Evolutionary conservation across 164 flowering plant genomes (phyloP), one percentile per base, ranked within the genome.

Genomic region (Aristolochia fimbriata): DNA sequence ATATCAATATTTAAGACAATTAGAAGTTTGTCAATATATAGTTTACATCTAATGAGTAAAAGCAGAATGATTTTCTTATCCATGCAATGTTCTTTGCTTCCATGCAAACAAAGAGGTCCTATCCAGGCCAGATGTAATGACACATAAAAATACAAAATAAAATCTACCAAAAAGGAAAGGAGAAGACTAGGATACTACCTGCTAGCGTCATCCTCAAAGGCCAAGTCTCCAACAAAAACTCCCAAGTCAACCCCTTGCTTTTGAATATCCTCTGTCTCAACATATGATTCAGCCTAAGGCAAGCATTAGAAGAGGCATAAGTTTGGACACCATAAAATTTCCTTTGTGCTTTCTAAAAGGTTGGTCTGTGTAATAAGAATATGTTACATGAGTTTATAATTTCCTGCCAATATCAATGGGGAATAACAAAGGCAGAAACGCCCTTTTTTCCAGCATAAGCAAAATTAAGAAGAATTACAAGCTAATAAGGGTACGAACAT

Each of bases 141-240:
- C 58, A 56, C 11, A 0, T 30, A 30, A 13, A 31, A 3, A 31
- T 15, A 11, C 16, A 19, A 16, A 30, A 33, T 30, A 30, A 15
- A 31, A 23, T 10, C n/a, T 52, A 5, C 27, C 0, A 13, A 20
- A 23, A 52, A 22, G 16, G 14, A 1, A 56, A 46, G 1, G 47
- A 3, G 31, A 62, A 47, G 43, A 45, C 43, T 22, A 16, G 21
- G 45, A 52, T 19, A 59, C 37, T 62, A 88, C 98, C 91, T 77
- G 80, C 74, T 70, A 22, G 74, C 80, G 51, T 89, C 96, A 8
- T 89, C 98, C 63, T 87, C 96, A 56, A 77, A 70, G 52, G 76
- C 72, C 65, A 88, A 77, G 67, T 92, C 98, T 55, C 96, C 98
- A 67, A 89, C 88, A 75, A 89, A 83, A 12, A 79, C 73, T 45